Evolutionary conservation across 2,329 filamentous ascomycete species (phyloP).

Genomic region (Sarocladiaceae sp.): DNA sequence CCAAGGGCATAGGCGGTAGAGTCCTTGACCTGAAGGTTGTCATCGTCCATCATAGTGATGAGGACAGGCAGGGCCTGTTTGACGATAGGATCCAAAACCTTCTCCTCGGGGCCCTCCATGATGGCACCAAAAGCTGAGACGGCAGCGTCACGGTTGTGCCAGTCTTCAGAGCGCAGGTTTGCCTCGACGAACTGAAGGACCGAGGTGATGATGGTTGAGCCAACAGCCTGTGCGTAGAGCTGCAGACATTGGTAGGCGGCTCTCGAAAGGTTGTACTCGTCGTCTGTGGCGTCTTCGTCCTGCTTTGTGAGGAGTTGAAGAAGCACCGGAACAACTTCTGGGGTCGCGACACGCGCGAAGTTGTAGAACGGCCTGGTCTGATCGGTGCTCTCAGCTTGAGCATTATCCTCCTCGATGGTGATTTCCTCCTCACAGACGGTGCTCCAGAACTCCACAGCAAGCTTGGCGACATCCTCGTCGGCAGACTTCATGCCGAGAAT

Average conservation of each 20-base stretch:
- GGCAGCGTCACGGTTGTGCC: slow-evolving; percentile 90
- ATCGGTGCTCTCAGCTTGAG: slow-evolving; percentile 64
- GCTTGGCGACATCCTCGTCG: slow-evolving; percentile 95
- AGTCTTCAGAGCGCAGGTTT: slow-evolving; percentile 85
- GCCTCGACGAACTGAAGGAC: slow-evolving; percentile 88
- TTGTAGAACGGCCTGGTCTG: slow-evolving; percentile 92
- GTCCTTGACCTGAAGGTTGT: slow-evolving; percentile 83
- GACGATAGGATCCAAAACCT: slow-evolving; percentile 84
- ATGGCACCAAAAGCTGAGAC: slow-evolving; percentile 97
- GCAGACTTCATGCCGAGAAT: slow-evolving; percentile 98
- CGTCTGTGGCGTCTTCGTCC: slow-evolving; percentile 92
- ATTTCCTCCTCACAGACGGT: slow-evolving; percentile 99
- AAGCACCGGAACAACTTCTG: slow-evolving; percentile 90
- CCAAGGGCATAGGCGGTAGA: slow-evolving; percentile 94
- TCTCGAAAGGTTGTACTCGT: slow-evolving; percentile 94
- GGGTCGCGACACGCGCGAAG: slow-evolving; percentile 87
- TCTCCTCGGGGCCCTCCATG: slow-evolving; percentile 96
- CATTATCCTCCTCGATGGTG: slow-evolving; percentile 94
- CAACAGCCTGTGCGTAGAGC: slow-evolving; percentile 89
- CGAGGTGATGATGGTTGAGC: slow-evolving; percentile 73
- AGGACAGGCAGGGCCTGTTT: slow-evolving; percentile 91
- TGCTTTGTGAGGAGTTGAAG: slow-evolving; percentile 88
- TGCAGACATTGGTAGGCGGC: slow-evolving; percentile 95
- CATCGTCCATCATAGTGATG: slow-evolving; percentile 87
- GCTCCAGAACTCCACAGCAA: slow-evolving; percentile 99